A percentile compares a stretch with the other conserved stretches of the same genome.
These are phyloP conservation scores for Tuber melanosporum DNA, from an alignment of 495 filamentous ascomycete species.

Conservation along the genomic window DNA sequence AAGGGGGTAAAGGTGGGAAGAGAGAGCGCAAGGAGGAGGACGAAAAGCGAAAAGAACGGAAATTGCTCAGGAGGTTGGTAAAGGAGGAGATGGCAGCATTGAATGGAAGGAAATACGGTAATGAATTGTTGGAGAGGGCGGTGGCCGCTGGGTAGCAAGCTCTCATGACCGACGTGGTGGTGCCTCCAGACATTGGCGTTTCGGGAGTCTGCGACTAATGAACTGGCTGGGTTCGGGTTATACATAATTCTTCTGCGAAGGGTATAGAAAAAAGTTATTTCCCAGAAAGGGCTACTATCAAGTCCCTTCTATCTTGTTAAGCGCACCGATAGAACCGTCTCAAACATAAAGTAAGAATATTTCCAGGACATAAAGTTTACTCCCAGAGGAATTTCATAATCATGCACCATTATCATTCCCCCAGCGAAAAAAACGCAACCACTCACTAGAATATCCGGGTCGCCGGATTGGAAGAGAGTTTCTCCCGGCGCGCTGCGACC, in stretches of 20 bases:
- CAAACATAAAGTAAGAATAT: not conserved
- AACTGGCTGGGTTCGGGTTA: not conserved
- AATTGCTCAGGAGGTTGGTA: slow-evolving; percentile 25
- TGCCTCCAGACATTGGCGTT: not conserved
- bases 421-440: not conserved
- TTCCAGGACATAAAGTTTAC: not conserved
- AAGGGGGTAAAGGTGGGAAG: slow-evolving; percentile 16
- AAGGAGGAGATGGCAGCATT: slow-evolving; percentile 30
- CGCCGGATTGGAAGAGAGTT: not conserved
- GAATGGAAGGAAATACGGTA: slow-evolving; percentile 5
- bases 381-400: not conserved
- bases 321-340: not conserved
- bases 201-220: not conserved
- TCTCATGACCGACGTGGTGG: not conserved
- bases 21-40: slow-evolving; percentile 13
- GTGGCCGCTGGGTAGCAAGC: not conserved
- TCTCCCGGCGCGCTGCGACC: not conserved
- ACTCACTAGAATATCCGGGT: not conserved
- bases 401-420: not conserved
- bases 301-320: not conserved
- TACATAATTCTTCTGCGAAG: not conserved
- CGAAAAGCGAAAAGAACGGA: slow-evolving; percentile 25
- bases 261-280: not conserved
- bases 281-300: not conserved
- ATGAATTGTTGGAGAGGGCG: slow-evolving; percentile 2